These are phyloP conservation scores for Blastomyces percursus DNA, from an alignment of 2,329 filamentous ascomycete genomes.

Conservation along the genomic window DNA sequence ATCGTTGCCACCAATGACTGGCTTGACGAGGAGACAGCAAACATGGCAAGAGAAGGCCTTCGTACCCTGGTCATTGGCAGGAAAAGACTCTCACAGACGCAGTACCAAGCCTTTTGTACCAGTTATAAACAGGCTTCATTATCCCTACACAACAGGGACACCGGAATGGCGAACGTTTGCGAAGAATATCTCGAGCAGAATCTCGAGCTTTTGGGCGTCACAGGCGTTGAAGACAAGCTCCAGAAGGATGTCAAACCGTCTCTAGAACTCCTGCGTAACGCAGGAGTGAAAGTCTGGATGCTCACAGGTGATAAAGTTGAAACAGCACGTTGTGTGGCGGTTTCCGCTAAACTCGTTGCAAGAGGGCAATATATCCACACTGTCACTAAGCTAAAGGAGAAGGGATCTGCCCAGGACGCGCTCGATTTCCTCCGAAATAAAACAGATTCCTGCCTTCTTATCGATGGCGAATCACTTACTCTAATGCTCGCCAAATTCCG, in stretches of 20 bases:
- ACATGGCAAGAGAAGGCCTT: constrained; percentile 95
- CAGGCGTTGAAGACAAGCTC: constrained; percentile 92
- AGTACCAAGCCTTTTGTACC: constrained; percentile 69
- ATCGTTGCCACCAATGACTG: constrained; percentile 96
- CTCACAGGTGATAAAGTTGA: constrained; percentile 97
- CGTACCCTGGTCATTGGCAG: constrained; percentile 92
- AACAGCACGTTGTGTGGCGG: constrained; percentile 89
- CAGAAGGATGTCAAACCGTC: constrained; percentile 94
- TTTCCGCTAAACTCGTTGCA: constrained; percentile 86
- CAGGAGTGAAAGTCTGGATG: constrained; percentile 99
- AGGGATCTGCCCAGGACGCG: constrained; percentile 75
- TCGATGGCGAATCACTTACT: constrained; percentile 83
- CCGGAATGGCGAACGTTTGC: constrained; percentile 68
- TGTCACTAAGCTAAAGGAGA: constrained; percentile 70
- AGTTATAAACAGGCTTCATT: constrained; percentile 71
- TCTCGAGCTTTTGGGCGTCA: constrained; percentile 89
- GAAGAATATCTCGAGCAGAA: constrained; percentile 73
- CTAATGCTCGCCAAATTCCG: constrained; percentile 75
- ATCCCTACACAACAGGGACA: constrained; percentile 67
- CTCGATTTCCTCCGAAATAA: constrained; percentile 83
- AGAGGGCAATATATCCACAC: constrained; percentile 94
- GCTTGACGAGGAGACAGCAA: constrained; percentile 98
- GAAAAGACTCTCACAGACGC: constrained; percentile 64
- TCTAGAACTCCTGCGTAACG: constrained; percentile 86
- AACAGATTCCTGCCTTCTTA: constrained; percentile 74